These are phyloP conservation scores for Ceratopteris richardii DNA, from an alignment of 75 land plant genomes.

Conservation along the genomic window DNA sequence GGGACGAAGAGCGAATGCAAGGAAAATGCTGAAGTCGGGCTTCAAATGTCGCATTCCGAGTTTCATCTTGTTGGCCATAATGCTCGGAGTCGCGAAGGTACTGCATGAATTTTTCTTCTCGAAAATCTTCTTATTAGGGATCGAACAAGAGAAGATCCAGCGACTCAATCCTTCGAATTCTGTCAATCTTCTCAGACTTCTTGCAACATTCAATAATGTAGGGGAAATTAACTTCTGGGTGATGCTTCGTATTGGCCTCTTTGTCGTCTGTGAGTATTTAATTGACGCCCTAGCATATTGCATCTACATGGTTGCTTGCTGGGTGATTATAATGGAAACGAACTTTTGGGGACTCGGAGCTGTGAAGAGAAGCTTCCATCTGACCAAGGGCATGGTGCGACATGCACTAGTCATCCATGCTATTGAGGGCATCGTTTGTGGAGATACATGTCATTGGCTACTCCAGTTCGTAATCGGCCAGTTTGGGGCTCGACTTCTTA, in stretches of 20 bases:
- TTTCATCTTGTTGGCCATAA: slow-evolving; percentile 44
- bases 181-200: slow-evolving; percentile 49
- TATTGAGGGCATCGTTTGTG: slow-evolving; percentile 49
- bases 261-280: slow-evolving; percentile 41
- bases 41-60: slow-evolving; percentile 39
- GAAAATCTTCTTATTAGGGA: slow-evolving; percentile 45
- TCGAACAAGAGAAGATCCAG: slow-evolving; percentile 44
- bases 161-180: slow-evolving; percentile 46
- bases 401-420: slow-evolving; percentile 45
- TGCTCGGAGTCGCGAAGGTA: slow-evolving; percentile 54
- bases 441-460: slow-evolving; percentile 32
- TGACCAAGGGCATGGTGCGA: slow-evolving; percentile 39
- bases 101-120: slow-evolving; percentile 49
- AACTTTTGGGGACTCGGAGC: slow-evolving; percentile 47
- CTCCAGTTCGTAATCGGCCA: slow-evolving; percentile 36
- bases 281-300: slow-evolving; percentile 39
- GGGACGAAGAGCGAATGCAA: slow-evolving; percentile 24
- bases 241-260: slow-evolving; percentile 35
- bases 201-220: slow-evolving; percentile 28
- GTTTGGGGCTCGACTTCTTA: slow-evolving; percentile 23
- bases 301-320: slow-evolving; percentile 51
- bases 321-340: slow-evolving; percentile 57
- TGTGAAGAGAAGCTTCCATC: slow-evolving; percentile 48
- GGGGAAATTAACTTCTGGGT: slow-evolving; percentile 15
- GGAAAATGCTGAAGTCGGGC: slow-evolving; percentile 31